A percentile compares a stretch with the other conserved stretches of the same genome.
Evolutionary conservation across 1,284 basidiomycete species (phyloP).

Genomic region (Mycosarcoma mackinlayi): DNA sequence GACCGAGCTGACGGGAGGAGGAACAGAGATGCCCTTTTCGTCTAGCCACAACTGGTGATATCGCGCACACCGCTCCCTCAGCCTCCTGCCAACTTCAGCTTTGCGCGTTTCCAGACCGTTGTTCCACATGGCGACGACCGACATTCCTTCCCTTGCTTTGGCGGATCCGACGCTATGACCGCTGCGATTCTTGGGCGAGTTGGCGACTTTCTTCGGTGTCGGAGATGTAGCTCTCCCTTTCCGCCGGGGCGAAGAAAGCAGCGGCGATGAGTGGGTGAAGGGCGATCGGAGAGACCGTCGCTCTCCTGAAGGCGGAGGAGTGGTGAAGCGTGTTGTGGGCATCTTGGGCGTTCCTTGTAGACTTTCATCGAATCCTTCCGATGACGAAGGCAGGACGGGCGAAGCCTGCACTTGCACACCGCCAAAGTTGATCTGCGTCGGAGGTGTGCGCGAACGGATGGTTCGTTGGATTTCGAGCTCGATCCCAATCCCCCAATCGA

Average conservation of each 20-base stretch:
- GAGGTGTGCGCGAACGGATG: slow-evolving; percentile 24
- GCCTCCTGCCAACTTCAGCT: slow-evolving; percentile 46
- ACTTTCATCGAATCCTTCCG: slow-evolving; percentile 27
- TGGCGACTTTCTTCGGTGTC: neutral
- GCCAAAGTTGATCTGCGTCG: slow-evolving; percentile 46
- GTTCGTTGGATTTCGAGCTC: slow-evolving; percentile 50
- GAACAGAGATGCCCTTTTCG: slow-evolving; percentile 26
- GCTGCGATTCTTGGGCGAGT: slow-evolving; percentile 24
- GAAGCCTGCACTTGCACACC: slow-evolving; percentile 25
- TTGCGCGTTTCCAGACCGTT: slow-evolving; percentile 61
- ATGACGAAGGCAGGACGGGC: neutral
- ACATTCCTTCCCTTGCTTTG: slow-evolving; percentile 54
- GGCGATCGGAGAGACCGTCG: neutral
- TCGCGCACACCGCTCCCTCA: slow-evolving; percentile 44
- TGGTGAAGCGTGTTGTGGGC: slow-evolving; percentile 14
- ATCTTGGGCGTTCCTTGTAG: slow-evolving; percentile 35
- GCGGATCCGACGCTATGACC: neutral
- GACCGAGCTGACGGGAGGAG: neutral
- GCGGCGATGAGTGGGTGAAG: slow-evolving; percentile 10
- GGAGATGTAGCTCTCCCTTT: slow-evolving; percentile 5
- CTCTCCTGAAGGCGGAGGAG: slow-evolving; percentile 22
- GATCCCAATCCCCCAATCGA: slow-evolving; percentile 60
- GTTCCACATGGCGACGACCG: slow-evolving; percentile 64
- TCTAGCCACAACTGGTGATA: slow-evolving; percentile 53
- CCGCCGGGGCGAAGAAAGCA: slow-evolving; percentile 15